These are phyloP conservation scores for Linum lewisii DNA, from an alignment of 345 rosid species.

Conservation along the genomic window DNA sequence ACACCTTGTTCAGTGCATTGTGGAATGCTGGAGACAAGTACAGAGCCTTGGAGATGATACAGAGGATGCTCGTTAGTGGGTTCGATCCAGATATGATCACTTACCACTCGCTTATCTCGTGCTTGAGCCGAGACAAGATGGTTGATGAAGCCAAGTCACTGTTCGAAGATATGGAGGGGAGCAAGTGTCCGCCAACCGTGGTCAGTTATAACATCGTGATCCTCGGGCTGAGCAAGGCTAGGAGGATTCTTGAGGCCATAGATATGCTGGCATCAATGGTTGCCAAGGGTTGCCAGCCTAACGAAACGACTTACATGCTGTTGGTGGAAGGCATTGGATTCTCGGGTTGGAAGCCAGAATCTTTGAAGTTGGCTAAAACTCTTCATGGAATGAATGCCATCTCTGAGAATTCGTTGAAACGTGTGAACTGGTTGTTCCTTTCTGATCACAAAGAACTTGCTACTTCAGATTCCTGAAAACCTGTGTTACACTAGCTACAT, in stretches of 20 bases:
- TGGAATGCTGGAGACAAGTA: conserved; percentile 59
- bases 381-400: conserved; percentile 41
- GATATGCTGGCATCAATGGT: conserved; percentile 57
- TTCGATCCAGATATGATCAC: conserved; percentile 70
- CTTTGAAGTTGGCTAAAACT: conserved; percentile 56
- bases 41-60: conserved; percentile 52
- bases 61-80: conserved; percentile 49
- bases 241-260: conserved; percentile 51
- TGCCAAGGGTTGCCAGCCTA: conserved; percentile 55
- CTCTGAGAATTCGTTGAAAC: conserved; percentile 41
- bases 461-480: conserved; percentile 13
- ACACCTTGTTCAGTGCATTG: conserved; percentile 66
- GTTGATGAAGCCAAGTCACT: conserved; percentile 60
- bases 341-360: conserved; percentile 61
- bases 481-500: too few relatives aligned
- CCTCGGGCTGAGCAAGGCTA: conserved; percentile 68
- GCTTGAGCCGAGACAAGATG: conserved; percentile 84
- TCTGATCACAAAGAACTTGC: conserved; percentile 41
- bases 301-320: conserved; percentile 60
- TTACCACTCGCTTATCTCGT: conserved; percentile 67
- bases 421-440: conserved; percentile 58
- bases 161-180: conserved; percentile 58
- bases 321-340: conserved; percentile 70
- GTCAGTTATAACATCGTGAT: conserved; percentile 65
- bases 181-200: conserved; percentile 47